phyloP scores from a whole-genome alignment of 352 stramenopile genomes.

The Phytophthora quininea region DNA sequence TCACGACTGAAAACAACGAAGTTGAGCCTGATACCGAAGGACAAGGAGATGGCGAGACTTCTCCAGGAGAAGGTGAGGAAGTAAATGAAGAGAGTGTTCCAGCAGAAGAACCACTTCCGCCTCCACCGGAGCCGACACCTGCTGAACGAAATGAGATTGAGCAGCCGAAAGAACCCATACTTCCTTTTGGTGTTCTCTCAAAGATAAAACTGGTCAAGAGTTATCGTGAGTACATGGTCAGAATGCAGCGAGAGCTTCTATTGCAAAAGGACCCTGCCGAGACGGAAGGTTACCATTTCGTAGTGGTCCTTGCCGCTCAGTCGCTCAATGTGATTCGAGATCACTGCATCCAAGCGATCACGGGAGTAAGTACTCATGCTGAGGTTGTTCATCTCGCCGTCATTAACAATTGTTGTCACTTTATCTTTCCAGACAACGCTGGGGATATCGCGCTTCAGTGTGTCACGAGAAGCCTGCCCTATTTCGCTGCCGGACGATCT shows the following conservation, averaged over 20 bases:
- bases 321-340: slow-evolving; percentile 51
- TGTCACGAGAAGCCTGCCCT: slow-evolving; percentile 37
- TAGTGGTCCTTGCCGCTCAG: slow-evolving; percentile 55
- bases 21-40: slow-evolving; percentile 1
- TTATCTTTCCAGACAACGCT: slow-evolving; percentile 39
- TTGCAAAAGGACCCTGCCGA: slow-evolving; percentile 1
- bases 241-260: slow-evolving; percentile 25
- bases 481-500: slow-evolving; percentile 51
- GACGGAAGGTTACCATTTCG: slow-evolving; percentile 31
- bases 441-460: slow-evolving; percentile 50
- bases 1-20: neutral
- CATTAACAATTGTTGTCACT: slow-evolving; percentile 4
- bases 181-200: slow-evolving; percentile 38
- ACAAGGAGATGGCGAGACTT: neutral
- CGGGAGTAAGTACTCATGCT: slow-evolving; percentile 43
- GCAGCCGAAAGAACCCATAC: slow-evolving; percentile 34
- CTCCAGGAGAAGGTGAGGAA: slow-evolving; percentile 16
- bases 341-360: slow-evolving; percentile 68
- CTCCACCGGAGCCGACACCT: slow-evolving; percentile 28
- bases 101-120: slow-evolving; percentile 2
- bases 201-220: slow-evolving; percentile 32
- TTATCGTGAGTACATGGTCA: slow-evolving; percentile 41
- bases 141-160: slow-evolving; percentile 48
- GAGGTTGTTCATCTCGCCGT: neutral
- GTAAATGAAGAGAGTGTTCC: neutral